Evolutionary conservation across 225 moss, liverwort and hornwort species (phyloP).

Genomic region (Ulota crispa): DNA sequence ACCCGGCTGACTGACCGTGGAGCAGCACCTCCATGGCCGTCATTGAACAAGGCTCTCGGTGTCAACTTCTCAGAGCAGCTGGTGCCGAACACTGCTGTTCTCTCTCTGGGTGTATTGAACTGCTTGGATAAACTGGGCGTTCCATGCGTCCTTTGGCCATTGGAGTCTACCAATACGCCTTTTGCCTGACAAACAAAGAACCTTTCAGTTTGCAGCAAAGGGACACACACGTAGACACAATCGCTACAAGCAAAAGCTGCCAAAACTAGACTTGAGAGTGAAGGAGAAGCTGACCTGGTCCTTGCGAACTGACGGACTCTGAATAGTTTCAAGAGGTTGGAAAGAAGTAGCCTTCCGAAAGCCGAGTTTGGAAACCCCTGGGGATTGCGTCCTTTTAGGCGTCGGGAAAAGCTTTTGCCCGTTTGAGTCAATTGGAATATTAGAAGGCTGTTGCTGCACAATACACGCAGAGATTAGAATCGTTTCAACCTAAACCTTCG

Average conservation of each 20-base stretch:
- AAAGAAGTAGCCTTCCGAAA: conserved; percentile 25
- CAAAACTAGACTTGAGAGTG: not conserved
- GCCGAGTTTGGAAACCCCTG: conserved; percentile 28
- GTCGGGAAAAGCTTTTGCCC: conserved; percentile 48
- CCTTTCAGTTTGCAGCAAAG: not conserved
- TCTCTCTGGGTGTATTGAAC: conserved; percentile 28
- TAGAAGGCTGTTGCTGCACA: conserved; percentile 42
- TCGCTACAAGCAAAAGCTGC: not conserved
- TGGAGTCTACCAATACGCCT: conserved; percentile 38
- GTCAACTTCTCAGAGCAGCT: conserved; percentile 27
- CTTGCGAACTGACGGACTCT: conserved; percentile 32
- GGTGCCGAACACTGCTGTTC: conserved; percentile 16
- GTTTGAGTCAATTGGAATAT: conserved; percentile 44
- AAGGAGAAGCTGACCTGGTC: conserved; percentile 28
- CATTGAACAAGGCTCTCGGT: conserved; percentile 48
- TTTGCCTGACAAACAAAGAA: conserved; percentile 20
- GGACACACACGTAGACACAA: not conserved
- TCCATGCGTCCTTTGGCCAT: conserved; percentile 35
- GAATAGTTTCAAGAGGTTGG: conserved; percentile 49
- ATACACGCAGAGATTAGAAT: not conserved
- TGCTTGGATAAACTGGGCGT: conserved; percentile 34
- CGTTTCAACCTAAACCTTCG: not conserved
- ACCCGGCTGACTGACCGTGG: not conserved
- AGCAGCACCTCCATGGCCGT: not conserved
- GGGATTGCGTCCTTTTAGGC: conserved; percentile 39